phyloP scores from a whole-genome alignment of 805 yeast species.

The Ogataea pignaliae region DNA sequence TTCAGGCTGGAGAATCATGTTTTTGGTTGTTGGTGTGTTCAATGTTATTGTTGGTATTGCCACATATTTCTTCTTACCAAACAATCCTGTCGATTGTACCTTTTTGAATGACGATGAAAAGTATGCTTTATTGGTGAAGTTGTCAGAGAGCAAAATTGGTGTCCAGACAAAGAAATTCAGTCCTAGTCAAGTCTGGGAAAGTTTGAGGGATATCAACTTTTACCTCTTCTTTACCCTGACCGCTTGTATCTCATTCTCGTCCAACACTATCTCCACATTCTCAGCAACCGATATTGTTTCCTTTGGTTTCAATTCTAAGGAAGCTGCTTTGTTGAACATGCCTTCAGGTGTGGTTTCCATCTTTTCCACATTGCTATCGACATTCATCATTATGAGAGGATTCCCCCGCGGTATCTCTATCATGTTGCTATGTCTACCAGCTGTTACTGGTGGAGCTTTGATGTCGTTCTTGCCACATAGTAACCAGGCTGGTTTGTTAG shows the following conservation, averaged over 20 bases:
- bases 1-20: slow-evolving; percentile 59
- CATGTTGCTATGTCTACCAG: slow-evolving; percentile 36
- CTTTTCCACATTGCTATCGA: slow-evolving; percentile 30
- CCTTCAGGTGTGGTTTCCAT: slow-evolving; percentile 53
- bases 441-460: slow-evolving; percentile 45
- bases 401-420: slow-evolving; percentile 17
- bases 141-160: slow-evolving; percentile 48
- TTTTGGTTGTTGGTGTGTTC: slow-evolving; percentile 49
- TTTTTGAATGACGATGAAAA: slow-evolving; percentile 31
- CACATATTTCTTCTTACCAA: slow-evolving; percentile 41
- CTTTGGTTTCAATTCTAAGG: slow-evolving; percentile 42
- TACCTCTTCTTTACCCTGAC: slow-evolving; percentile 46
- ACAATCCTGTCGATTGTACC: slow-evolving; percentile 35
- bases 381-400: slow-evolving; percentile 17
- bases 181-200: slow-evolving; percentile 40
- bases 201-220: slow-evolving; percentile 43
- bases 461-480: slow-evolving; percentile 27
- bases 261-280: slow-evolving; percentile 51
- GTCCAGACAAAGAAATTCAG: slow-evolving; percentile 45
- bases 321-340: slow-evolving; percentile 48
- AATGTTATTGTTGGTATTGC: slow-evolving; percentile 47
- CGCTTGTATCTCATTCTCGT: slow-evolving; percentile 43
- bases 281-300: slow-evolving; percentile 48
- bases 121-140: slow-evolving; percentile 37
- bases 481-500: slow-evolving; percentile 26